Evolutionary conservation across 352 stramenopile species (phyloP).

Genomic region (Pythium inflatum): DNA sequence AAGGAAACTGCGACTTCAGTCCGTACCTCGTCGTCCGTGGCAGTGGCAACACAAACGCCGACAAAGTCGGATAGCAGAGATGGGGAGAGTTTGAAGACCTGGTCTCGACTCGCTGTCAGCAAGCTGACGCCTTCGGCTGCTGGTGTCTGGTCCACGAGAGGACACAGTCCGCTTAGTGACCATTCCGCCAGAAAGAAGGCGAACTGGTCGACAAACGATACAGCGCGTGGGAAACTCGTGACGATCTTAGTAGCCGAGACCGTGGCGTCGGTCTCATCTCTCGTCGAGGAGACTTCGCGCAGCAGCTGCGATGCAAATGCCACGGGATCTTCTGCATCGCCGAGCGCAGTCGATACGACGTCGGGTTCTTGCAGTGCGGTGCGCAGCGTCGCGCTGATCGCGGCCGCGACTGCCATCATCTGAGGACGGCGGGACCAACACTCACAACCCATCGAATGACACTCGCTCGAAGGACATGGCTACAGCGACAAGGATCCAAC

Average conservation of each 20-base stretch:
- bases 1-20: not conserved
- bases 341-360: conserved; percentile 13
- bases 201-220: conserved; percentile 51
- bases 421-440: no score
- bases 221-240: conserved; percentile 26
- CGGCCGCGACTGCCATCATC: no score
- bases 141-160: conserved; percentile 32
- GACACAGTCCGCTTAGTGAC: conserved; percentile 39
- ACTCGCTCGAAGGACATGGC: no score
- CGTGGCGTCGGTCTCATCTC: not conserved
- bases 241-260: conserved; percentile 18
- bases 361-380: no score
- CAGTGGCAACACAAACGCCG: conserved; percentile 4
- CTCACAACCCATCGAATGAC: no score
- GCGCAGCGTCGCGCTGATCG: no score
- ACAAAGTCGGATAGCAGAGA: conserved; percentile 35
- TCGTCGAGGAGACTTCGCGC: not conserved
- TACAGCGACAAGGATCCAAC: no score
- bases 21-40: not conserved
- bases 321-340: conserved; percentile 38
- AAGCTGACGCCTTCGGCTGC: conserved; percentile 47
- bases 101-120: conserved; percentile 35
- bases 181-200: conserved; percentile 47
- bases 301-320: conserved; percentile 54
- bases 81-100: conserved; percentile 36